These are phyloP conservation scores for Tephrocybe sp. DNA, from an alignment of 768 basidiomycete species.

Conservation along the genomic window DNA sequence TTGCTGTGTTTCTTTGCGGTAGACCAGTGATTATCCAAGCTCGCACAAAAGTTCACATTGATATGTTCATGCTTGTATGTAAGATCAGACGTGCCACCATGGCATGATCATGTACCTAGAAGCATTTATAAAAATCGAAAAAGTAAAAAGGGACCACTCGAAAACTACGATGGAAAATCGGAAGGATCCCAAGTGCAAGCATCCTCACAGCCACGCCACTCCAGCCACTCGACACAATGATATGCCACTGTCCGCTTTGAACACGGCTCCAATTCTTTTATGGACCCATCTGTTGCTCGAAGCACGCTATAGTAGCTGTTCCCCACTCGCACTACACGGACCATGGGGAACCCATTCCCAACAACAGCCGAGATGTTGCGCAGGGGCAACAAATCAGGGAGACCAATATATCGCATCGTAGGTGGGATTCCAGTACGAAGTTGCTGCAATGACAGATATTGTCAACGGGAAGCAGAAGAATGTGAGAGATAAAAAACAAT, in stretches of 20 bases:
- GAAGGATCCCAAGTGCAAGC: constrained; percentile 31
- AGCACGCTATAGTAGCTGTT: constrained; percentile 53
- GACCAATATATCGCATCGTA: constrained; percentile 49
- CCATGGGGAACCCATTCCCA: constrained; percentile 61
- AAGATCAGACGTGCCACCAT: no score
- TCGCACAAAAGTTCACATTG: no score
- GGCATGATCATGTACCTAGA: no score
- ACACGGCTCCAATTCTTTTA: constrained; percentile 52
- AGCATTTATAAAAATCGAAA: no score
- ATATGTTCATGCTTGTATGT: no score
- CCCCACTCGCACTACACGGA: constrained; percentile 53
- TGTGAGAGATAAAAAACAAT: constrained; percentile 9
- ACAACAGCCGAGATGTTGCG: constrained; percentile 41
- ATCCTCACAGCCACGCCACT: constrained; percentile 62
- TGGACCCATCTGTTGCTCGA: constrained; percentile 23
- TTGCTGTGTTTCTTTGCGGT: no score
- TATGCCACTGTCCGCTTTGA: constrained; percentile 49
- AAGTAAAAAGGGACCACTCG: no score
- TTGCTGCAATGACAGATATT: constrained; percentile 40
- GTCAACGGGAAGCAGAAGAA: neutral
- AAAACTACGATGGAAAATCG: constrained; percentile 13
- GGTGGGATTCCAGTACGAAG: constrained; percentile 56
- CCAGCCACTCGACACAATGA: constrained; percentile 59
- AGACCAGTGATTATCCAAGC: no score
- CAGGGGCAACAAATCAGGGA: constrained; percentile 45